Evolutionary conservation across 73 alveolate species (phyloP), one percentile per base, ranked within the genome.

Genomic region (Paramecium tetraurelia): DNA sequence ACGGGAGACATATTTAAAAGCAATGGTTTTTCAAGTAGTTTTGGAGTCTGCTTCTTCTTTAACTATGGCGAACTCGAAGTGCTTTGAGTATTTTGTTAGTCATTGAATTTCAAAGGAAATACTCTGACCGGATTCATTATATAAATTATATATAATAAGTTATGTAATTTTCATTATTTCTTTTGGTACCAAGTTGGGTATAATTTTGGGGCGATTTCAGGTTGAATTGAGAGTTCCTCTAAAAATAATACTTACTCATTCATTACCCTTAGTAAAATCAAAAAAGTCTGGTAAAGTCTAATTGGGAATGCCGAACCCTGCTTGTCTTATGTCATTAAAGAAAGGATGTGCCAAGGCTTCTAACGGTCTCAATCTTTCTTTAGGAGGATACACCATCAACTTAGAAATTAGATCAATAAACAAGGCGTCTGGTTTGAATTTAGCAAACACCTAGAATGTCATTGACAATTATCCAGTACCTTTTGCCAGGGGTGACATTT

Each of bases 321-420:
- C 57, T 5, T 22, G 21, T 86, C 98, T 89, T 11, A 96, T 68
- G 46, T 97, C 99, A 90, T 97, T 98, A 90, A 96, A 97, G 92
- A 92, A 96, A 22, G 99, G 99, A 94, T 97, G 99, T 9, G 80
- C 53, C 57, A 97, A 88, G 27, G 97, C 97, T 92, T 97, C 96
- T 24, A 95, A 75, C 7, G 99, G 99, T 46, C 86, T 89, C 36
- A 95, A 83, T 89, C 99, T 95, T 38, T 92, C 90, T 16, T 58
- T 89, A 9, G 99, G 99, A 72, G 93, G 95, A 88, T 97, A 97
- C 16, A 95, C 97, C 29, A 97, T 75, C 14, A 97, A 88, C 41
- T 95, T 95, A 58, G 97, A 92, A 77, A 97, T 95, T 38, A 93
- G 86, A 95, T 95, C 97, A 43, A 95, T 89, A 87, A 58, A 92